Evolutionary conservation across 352 stramenopile species (phyloP).

Genomic region (Phytophthora crassamura): DNA sequence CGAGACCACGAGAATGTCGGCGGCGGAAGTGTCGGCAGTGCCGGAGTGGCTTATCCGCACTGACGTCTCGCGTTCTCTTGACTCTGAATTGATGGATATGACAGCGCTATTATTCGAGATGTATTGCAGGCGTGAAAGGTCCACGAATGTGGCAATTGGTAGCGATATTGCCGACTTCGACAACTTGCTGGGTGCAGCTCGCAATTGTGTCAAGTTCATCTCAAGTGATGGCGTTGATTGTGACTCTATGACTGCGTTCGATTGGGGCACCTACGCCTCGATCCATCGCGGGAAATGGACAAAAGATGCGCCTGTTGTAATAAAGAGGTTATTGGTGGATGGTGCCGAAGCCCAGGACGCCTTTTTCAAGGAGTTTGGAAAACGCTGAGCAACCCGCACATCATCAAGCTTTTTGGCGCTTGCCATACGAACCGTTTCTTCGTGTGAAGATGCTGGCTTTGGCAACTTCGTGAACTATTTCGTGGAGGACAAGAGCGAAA

Average conservation of each 20-base stretch:
- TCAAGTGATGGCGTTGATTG: constrained; percentile 21
- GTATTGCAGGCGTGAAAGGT: no score
- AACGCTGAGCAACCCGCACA: constrained; percentile 42
- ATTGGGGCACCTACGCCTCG: constrained; percentile 21
- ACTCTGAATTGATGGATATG: no score
- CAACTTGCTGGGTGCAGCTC: no score
- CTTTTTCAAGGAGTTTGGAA: constrained; percentile 50
- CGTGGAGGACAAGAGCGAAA: constrained; percentile 18
- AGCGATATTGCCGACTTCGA: no score
- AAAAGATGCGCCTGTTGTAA: constrained; percentile 39
- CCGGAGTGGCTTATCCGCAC: constrained; percentile 36
- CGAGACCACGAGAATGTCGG: constrained; percentile 27
- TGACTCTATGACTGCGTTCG: constrained; percentile 21
- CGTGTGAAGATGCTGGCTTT: no score
- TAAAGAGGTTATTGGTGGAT: constrained; percentile 44
- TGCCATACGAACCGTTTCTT: constrained; percentile 27
- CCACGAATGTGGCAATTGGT: no score
- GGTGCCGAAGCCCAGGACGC: constrained; percentile 31
- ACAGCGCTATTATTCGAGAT: no score
- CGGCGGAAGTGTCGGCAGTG: constrained; percentile 24
- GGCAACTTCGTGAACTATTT: constrained; percentile 38
- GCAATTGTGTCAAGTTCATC: no score
- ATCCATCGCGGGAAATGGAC: constrained; percentile 29
- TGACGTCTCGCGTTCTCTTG: constrained; percentile 3
- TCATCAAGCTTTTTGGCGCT: constrained; percentile 54